Evolutionary conservation across 2,329 filamentous ascomycete genomes (phyloP).

Genomic region (Aspergillus fumigatus): DNA sequence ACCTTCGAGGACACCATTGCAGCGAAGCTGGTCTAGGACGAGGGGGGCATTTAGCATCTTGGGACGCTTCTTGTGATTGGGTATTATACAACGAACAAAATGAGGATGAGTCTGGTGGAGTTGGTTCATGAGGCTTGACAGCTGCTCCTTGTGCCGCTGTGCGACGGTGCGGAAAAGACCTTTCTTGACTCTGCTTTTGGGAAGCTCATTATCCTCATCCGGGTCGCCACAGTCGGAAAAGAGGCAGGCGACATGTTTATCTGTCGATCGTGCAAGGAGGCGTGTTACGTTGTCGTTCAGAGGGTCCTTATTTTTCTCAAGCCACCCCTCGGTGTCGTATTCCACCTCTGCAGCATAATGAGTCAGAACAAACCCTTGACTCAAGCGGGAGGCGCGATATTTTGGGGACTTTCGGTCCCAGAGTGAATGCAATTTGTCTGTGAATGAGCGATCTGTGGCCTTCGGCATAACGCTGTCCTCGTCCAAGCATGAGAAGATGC

Average conservation of each 20-base stretch:
- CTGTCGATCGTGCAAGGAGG: conserved; percentile 73
- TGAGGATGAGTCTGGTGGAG: conserved; percentile 95
- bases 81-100: conserved; percentile 95
- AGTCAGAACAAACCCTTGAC: conserved; percentile 89
- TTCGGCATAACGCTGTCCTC: conserved; percentile 99
- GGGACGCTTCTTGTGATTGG: conserved; percentile 94
- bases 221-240: conserved; percentile 83
- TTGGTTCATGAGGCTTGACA: conserved; percentile 93
- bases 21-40: conserved; percentile 95
- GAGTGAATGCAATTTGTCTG: conserved; percentile 90
- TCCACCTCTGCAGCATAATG: conserved; percentile 98
- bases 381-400: conserved; percentile 81
- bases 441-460: conserved; percentile 93
- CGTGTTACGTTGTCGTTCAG: conserved; percentile 95
- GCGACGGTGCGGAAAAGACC: conserved; percentile 95
- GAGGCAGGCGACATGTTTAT: conserved; percentile 76
- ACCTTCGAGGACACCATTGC: conserved; percentile 98
- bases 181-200: conserved; percentile 84
- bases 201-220: conserved; percentile 67
- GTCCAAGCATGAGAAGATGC: conserved; percentile 96
- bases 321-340: conserved; percentile 89
- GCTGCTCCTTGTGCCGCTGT: conserved; percentile 93
- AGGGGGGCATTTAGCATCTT: conserved; percentile 88
- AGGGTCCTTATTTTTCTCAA: conserved; percentile 99
- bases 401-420: conserved; percentile 97